Base-by-base conservation (phyloP, 2,329 filamentous ascomycete species). In the Cryphonectria japonica region DNA sequence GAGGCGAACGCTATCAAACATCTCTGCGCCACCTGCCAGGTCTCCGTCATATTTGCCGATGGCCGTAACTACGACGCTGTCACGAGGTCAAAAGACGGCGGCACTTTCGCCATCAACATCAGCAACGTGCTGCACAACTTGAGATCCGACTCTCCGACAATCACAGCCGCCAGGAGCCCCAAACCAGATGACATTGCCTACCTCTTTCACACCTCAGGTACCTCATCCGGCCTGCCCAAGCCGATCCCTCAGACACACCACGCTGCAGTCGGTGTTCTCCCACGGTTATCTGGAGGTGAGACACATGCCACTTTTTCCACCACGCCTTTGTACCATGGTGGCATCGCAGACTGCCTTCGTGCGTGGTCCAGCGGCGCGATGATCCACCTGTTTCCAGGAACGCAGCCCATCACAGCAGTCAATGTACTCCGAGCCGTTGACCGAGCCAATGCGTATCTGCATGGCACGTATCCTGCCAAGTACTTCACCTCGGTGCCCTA, bases 291-390 rank as follows among this genome's bases (percentile, higher is more conserved):
- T 0, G 73, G 78, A 4, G 77, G 78, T 0, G 59, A 75, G 0
- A 67, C 79, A 3, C 76, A 80, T 2, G 85, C 87, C 0, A 90
- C 88, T 0, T 91, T 91, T 74, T 89, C 89, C 0, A 90, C 89
- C 0, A 92, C 89, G 2, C 89, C 90, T 0, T 81, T 92, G 0
- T 92, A 91, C 73, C 89, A 91, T 74, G 90, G 89, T 1, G 90
- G 89, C 0, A 83, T 91, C 11, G 87, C 89, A 0, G 90, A 92
- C 76, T 83, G 87, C 29, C 86, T 91, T 62, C 81, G 89, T 66
- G 84, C 88, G 0, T 91, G 89, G 89, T 86, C 87, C 1, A 88
- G 87, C 70, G 83, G 83, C 26, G 85, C 87, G 0, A 78, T 86
- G 75, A 86, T 91, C 2, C 91, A 88, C 86, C 80, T 91, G 13